A percentile compares a stretch with the other conserved stretches of the same genome.
Conservation (phyloP, 345 rosid genomes). For the Lenwebbia sp. region DNA sequence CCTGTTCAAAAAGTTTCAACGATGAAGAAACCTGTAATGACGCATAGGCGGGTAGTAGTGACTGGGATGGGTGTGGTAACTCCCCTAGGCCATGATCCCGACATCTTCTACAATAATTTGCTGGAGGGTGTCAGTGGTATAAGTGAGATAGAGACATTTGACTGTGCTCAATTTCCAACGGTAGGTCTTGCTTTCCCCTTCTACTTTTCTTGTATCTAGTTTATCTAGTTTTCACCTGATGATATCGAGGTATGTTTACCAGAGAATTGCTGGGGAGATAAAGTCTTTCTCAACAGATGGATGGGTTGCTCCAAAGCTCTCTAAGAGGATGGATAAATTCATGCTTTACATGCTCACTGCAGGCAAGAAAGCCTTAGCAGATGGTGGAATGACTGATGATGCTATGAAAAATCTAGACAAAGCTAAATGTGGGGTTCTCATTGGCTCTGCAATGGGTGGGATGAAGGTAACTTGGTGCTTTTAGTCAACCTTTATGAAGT, state of each 20-base stretch:
- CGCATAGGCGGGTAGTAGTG: slow-evolving; percentile 41
- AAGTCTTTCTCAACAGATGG: slow-evolving; percentile 45
- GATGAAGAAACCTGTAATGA: slow-evolving; percentile 22
- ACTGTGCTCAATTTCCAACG: slow-evolving; percentile 39
- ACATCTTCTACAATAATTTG: slow-evolving; percentile 34
- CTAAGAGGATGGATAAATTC: slow-evolving; percentile 49
- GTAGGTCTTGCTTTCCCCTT: slow-evolving; percentile 7
- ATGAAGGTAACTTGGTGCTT: slow-evolving; percentile 25
- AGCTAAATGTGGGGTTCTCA: slow-evolving; percentile 39
- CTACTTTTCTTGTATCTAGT: not conserved
- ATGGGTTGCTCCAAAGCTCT: slow-evolving; percentile 38
- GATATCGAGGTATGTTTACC: not conserved
- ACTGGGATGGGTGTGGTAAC: slow-evolving; percentile 51
- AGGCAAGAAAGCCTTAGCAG: slow-evolving; percentile 50
- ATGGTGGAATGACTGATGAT: slow-evolving; percentile 42
- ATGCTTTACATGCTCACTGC: slow-evolving; percentile 50
- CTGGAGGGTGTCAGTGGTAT: slow-evolving; percentile 48
- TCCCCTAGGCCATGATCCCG: slow-evolving; percentile 39
- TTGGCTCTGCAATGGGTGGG: slow-evolving; percentile 53
- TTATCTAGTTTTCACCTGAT: not conserved
- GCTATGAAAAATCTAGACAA: slow-evolving; percentile 28
- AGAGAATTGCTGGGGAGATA: slow-evolving; percentile 59
- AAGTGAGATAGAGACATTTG: slow-evolving; percentile 41
- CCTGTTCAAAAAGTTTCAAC: slow-evolving; percentile 23
- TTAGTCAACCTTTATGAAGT: not conserved